These are phyloP conservation scores for Rhizoclosmatium sp. DNA, from an alignment of 192 early-diverging fungal genomes.

Conservation along the genomic window DNA sequence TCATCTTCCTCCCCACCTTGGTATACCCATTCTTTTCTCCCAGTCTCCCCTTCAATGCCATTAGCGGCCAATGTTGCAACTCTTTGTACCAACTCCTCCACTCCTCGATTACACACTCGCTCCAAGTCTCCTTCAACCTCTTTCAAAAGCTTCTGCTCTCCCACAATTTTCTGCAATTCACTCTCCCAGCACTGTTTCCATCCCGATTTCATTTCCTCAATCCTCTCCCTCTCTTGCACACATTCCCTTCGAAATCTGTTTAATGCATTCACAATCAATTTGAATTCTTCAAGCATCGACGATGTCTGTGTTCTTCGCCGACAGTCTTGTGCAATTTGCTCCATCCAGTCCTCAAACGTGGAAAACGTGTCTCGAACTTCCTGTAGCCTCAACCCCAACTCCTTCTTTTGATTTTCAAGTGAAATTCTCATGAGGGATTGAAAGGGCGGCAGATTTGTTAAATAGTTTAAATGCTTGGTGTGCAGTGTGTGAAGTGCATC, in stretches of 20 bases:
- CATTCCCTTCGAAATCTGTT: neutral
- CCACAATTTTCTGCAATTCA: conserved; percentile 81
- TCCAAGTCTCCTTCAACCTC: conserved; percentile 77
- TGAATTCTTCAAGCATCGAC: neutral
- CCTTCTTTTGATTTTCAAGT: neutral
- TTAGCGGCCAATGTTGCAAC: neutral
- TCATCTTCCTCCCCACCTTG: neutral
- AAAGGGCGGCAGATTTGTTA: no score
- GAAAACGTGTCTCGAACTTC: neutral
- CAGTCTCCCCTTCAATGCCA: neutral
- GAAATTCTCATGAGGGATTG: neutral
- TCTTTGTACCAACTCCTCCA: conserved; percentile 30
- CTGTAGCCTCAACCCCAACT: neutral
- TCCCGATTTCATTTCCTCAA: conserved; percentile 67
- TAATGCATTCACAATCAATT: neutral
- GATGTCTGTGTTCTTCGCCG: neutral
- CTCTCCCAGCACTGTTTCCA: conserved; percentile 89
- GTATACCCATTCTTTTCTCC: neutral
- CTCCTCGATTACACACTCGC: conserved; percentile 71
- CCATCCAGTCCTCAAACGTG: neutral
- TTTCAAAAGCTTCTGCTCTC: conserved; percentile 82
- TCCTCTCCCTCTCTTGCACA: conserved; percentile 48
- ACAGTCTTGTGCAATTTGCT: neutral
- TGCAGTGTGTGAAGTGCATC: neutral
- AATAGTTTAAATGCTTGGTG: neutral